Conservation (phyloP, 768 basidiomycete genomes). For the Termitomyces titanicus region DNA sequence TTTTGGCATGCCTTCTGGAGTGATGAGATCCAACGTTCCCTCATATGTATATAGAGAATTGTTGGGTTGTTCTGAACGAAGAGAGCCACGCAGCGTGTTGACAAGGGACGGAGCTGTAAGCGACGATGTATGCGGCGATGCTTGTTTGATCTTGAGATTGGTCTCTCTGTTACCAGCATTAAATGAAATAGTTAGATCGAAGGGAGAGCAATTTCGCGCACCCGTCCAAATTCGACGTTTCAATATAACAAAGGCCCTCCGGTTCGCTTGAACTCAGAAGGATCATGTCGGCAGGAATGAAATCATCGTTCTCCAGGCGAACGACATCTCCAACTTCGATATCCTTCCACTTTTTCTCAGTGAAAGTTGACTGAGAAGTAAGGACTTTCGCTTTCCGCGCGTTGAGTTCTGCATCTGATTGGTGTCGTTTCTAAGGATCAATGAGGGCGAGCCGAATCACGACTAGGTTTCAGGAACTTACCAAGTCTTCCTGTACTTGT, state of each 20-base stretch:
- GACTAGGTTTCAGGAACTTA: conserved; percentile 34
- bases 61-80: conserved; percentile 96
- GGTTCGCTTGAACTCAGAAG: conserved; percentile 90
- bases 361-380: conserved; percentile 57
- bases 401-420: conserved; percentile 91
- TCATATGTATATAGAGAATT: conserved; percentile 97
- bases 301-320: conserved; percentile 86
- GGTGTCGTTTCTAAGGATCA: conserved; percentile 81
- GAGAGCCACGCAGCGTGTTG: conserved; percentile 68
- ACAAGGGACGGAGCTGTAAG: conserved; percentile 79
- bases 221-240: conserved; percentile 98
- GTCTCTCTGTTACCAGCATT: conserved; percentile 68
- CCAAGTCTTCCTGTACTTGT: conserved; percentile 92
- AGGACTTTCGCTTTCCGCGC: conserved; percentile 78
- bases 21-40: conserved; percentile 66
- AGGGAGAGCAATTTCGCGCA: conserved; percentile 29
- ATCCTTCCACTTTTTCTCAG: conserved; percentile 81
- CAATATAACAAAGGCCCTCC: conserved; percentile 96
- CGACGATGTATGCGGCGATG: conserved; percentile 72
- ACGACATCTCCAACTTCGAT: conserved; percentile 91
- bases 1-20: conserved; percentile 55
- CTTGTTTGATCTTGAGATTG: conserved; percentile 98
- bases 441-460: conserved; percentile 7
- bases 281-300: conserved; percentile 93
- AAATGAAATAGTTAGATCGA: neutral